phyloP scores from a whole-genome alignment of 108 stramenopile species.

The Bacterosira constricta region DNA sequence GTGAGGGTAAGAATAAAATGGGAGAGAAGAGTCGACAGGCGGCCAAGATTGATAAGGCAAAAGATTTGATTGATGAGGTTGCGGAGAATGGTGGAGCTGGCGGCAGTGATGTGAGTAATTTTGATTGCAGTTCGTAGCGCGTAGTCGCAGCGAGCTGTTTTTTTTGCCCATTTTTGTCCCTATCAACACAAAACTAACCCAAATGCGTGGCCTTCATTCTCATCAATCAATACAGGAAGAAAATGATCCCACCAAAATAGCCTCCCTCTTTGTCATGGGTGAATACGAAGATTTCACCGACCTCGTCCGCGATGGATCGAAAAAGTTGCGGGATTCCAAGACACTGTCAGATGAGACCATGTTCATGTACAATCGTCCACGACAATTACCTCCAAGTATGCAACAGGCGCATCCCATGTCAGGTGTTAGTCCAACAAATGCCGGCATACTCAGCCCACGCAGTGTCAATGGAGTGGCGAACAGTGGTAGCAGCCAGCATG shows the following conservation, averaged over 20 bases:
- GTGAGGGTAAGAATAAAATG: conserved; percentile 55
- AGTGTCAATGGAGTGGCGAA: neutral
- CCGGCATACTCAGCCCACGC: neutral
- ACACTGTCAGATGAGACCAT: conserved; percentile 64
- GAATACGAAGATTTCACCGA: conserved; percentile 90
- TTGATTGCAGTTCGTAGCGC: neutral
- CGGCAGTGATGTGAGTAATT: conserved; percentile 34
- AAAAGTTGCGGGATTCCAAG: conserved; percentile 74
- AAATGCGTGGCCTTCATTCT: conserved; percentile 1
- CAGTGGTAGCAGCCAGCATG: neutral
- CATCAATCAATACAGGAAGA: conserved; percentile 47
- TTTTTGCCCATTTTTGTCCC: neutral
- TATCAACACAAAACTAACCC: no score
- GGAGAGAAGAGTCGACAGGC: conserved; percentile 86
- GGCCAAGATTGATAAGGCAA: conserved; percentile 88
- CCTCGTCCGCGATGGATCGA: conserved; percentile 89
- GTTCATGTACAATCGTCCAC: conserved; percentile 56
- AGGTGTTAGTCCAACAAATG: neutral
- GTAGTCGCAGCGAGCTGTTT: neutral
- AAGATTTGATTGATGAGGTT: conserved; percentile 84
- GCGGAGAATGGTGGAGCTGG: conserved; percentile 62
- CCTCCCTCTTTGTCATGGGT: conserved; percentile 75
- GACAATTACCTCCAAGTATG: conserved; percentile 23
- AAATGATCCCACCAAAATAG: conserved; percentile 76
- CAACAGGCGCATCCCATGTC: neutral